phyloP scores from a whole-genome alignment of 2,329 filamentous ascomycete genomes.

The Penicillium thymicola region DNA sequence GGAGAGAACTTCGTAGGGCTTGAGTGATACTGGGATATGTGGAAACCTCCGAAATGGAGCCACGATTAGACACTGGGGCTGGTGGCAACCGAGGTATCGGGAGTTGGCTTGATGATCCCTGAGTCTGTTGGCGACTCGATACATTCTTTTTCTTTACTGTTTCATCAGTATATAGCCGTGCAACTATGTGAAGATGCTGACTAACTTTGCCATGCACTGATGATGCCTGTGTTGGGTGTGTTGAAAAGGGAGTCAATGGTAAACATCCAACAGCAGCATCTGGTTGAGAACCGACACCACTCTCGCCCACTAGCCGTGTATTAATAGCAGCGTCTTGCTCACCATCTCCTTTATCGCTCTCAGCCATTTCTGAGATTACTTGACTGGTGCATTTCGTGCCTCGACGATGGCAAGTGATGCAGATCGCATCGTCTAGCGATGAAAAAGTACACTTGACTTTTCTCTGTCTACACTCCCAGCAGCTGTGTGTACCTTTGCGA shows the following conservation, averaged over 20 bases:
- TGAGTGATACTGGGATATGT: background rate
- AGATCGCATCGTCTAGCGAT: constrained; percentile 7
- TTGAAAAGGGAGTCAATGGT: background rate
- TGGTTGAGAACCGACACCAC: background rate
- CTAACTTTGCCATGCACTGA: background rate
- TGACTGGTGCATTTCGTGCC: constrained; percentile 10
- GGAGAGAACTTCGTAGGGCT: background rate
- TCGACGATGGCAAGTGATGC: background rate
- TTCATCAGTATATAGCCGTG: background rate
- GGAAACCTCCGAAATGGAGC: background rate
- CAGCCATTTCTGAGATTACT: background rate
- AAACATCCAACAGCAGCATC: background rate
- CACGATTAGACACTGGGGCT: background rate
- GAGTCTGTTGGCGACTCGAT: background rate
- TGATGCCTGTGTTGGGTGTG: background rate
- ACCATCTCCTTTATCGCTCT: background rate
- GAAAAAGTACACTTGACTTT: constrained; percentile 15
- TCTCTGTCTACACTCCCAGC: constrained; percentile 5
- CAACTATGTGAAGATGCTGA: background rate
- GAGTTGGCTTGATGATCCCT: background rate
- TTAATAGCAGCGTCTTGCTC: background rate
- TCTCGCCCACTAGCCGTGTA: background rate
- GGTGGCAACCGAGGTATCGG: background rate
- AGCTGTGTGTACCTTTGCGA: constrained; percentile 28
- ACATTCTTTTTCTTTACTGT: background rate